Percentiles rank a stretch among this genome's conserved stretches.
These are phyloP conservation scores for Peronosclerospora sorghi DNA, from an alignment of 352 stramenopile genomes.

Conservation along the genomic window DNA sequence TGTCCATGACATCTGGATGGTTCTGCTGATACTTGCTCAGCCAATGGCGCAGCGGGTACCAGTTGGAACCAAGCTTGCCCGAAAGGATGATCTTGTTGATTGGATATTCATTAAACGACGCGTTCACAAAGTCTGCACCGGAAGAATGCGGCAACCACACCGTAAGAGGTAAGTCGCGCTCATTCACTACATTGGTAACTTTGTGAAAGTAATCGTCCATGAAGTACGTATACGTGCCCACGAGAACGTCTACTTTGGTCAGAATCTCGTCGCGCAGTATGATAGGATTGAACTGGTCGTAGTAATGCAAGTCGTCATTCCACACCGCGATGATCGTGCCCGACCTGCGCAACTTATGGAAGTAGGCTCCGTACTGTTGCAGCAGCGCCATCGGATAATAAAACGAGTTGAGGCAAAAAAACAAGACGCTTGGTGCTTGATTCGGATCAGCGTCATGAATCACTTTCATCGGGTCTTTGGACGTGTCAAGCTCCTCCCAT, in stretches of 20 bases:
- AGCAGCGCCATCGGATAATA: constrained; percentile 53
- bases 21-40: constrained; percentile 36
- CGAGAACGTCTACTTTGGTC: constrained; percentile 48
- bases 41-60: constrained; percentile 65
- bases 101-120: constrained; percentile 52
- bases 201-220: constrained; percentile 71
- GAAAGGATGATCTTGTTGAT: constrained; percentile 70
- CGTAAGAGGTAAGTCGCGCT: constrained; percentile 48
- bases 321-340: constrained; percentile 62
- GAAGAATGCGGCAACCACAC: constrained; percentile 64
- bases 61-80: constrained; percentile 37
- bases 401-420: constrained; percentile 76
- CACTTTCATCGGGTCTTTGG: constrained; percentile 35
- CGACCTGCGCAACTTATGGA: constrained; percentile 50
- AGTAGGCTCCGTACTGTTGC: constrained; percentile 50
- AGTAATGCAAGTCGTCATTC: constrained; percentile 76
- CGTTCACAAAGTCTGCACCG: constrained; percentile 44
- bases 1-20: constrained; percentile 41
- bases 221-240: constrained; percentile 68
- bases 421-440: constrained; percentile 47
- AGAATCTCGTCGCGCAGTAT: constrained; percentile 51
- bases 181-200: constrained; percentile 31
- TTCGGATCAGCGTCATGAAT: constrained; percentile 58
- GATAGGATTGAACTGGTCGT: constrained; percentile 61
- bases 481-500: constrained; percentile 55